A percentile compares a stretch with the other conserved stretches of the same genome.
Evolutionary conservation across 768 basidiomycete species (phyloP).

Genomic region (Leccinum incarnatum): DNA sequence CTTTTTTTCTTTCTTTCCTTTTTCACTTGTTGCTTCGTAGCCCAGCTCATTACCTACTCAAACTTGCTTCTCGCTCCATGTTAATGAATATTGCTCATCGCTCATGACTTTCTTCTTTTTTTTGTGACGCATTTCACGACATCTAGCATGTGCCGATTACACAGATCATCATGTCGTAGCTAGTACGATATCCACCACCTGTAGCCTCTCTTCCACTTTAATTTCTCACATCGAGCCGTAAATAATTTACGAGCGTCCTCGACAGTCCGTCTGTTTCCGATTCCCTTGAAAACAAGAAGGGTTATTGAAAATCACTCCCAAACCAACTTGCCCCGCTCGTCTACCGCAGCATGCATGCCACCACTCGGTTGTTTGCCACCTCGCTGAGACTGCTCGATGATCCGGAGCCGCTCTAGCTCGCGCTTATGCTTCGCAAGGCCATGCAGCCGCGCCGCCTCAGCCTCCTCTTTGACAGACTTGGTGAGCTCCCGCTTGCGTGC

Average conservation of each 20-base stretch:
- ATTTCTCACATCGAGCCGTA: slow-evolving; percentile 13
- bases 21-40: not conserved
- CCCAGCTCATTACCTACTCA: slow-evolving; percentile 5
- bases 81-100: slow-evolving; percentile 6
- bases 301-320: slow-evolving; percentile 40
- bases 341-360: slow-evolving; percentile 61
- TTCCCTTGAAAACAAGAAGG: not conserved
- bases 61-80: slow-evolving; percentile 2
- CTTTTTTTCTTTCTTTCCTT: not conserved
- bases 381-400: slow-evolving; percentile 42
- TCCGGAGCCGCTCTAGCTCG: slow-evolving; percentile 53
- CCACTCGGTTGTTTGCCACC: slow-evolving; percentile 39
- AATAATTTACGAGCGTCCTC: slow-evolving; percentile 21
- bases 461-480: slow-evolving; percentile 56
- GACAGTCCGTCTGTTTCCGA: not conserved
- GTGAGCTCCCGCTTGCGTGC: slow-evolving; percentile 53
- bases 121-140: slow-evolving; percentile 22
- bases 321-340: slow-evolving; percentile 54
- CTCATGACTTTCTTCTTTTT: slow-evolving; percentile 1
- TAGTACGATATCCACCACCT: slow-evolving; percentile 14
- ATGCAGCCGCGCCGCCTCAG: slow-evolving; percentile 50
- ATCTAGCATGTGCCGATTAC: slow-evolving; percentile 18
- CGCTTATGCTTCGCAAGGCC: slow-evolving; percentile 57
- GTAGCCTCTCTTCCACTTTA: not conserved
- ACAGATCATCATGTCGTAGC: slow-evolving; percentile 9